phyloP scores from a whole-genome alignment of 2,329 filamentous ascomycete genomes.

The Dothiorella sarmentorum region DNA sequence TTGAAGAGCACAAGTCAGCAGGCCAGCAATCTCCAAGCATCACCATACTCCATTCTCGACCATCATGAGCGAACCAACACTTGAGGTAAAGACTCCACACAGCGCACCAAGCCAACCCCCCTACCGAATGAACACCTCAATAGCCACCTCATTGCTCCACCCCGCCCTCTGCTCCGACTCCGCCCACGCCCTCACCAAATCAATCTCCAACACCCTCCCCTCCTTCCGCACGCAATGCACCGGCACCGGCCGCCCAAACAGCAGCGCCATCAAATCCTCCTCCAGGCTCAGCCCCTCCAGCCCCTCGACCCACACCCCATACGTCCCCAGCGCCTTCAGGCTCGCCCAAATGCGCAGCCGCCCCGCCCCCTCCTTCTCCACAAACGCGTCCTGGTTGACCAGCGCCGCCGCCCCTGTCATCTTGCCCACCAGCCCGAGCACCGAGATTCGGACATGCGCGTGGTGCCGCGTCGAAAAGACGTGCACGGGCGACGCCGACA shows the following conservation, averaged over 20 bases:
- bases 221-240: constrained; percentile 59
- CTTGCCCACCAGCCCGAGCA: constrained; percentile 76
- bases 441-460: constrained; percentile 55
- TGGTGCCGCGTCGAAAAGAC: constrained; percentile 33
- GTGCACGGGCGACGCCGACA: constrained; percentile 68
- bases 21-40: too few species aligned
- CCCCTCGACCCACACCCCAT: constrained; percentile 76
- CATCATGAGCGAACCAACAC: too few species aligned
- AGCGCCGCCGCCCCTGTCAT: constrained; percentile 87
- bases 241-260: constrained; percentile 69
- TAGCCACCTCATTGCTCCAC: constrained; percentile 62
- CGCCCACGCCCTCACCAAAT: constrained; percentile 73
- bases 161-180: constrained; percentile 65
- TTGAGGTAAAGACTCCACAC: too few species aligned
- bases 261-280: constrained; percentile 68
- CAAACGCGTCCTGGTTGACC: constrained; percentile 56
- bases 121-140: constrained; percentile 14
- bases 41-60: too few species aligned
- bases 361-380: constrained; percentile 52
- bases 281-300: constrained; percentile 60
- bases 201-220: constrained; percentile 68
- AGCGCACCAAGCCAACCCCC: too few species aligned
- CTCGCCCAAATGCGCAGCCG: constrained; percentile 63
- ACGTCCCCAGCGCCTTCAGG: constrained; percentile 74
- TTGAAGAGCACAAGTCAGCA: too few species aligned